These are phyloP conservation scores for Pleodorina starrii DNA, from an alignment of 139 green algal species.

Conservation along the genomic window DNA sequence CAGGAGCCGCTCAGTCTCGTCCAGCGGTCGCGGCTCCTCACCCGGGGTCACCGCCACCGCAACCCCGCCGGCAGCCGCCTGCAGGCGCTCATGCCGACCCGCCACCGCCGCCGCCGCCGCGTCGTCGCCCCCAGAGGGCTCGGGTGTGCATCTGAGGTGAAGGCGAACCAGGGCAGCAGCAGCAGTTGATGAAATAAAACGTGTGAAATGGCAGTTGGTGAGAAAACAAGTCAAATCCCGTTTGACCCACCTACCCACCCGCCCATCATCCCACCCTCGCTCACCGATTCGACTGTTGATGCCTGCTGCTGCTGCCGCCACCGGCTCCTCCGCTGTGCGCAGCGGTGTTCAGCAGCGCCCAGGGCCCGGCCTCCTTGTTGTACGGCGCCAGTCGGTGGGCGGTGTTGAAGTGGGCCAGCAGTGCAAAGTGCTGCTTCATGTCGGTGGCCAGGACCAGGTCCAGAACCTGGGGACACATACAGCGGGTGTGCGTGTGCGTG, in stretches of 20 bases:
- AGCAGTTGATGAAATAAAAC: background rate
- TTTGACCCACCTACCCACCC: no score
- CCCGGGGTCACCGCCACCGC: background rate
- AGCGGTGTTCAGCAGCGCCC: background rate
- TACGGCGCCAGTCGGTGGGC: slow-evolving; percentile 54
- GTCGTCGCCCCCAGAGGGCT: no score
- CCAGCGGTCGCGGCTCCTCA: background rate
- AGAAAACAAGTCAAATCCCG: no score
- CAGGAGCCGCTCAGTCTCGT: slow-evolving; percentile 14
- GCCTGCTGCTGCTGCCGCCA: background rate
- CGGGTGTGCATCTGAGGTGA: background rate
- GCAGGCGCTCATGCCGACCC: background rate
- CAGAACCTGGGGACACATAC: slow-evolving; percentile 13
- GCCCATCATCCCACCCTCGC: background rate
- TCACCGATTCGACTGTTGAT: background rate
- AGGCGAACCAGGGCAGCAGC: background rate
- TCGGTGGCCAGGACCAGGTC: slow-evolving; percentile 49
- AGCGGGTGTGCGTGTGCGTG: no score
- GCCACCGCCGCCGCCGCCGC: background rate
- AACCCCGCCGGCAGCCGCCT: background rate
- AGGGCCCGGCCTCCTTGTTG: slow-evolving; percentile 11
- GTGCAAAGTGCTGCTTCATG: slow-evolving; percentile 64
- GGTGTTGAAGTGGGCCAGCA: slow-evolving; percentile 64
- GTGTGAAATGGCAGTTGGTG: background rate
- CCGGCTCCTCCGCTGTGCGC: no score